These are phyloP conservation scores for Aspergillus flavus DNA, from an alignment of 2,329 filamentous ascomycete genomes.

Conservation along the genomic window DNA sequence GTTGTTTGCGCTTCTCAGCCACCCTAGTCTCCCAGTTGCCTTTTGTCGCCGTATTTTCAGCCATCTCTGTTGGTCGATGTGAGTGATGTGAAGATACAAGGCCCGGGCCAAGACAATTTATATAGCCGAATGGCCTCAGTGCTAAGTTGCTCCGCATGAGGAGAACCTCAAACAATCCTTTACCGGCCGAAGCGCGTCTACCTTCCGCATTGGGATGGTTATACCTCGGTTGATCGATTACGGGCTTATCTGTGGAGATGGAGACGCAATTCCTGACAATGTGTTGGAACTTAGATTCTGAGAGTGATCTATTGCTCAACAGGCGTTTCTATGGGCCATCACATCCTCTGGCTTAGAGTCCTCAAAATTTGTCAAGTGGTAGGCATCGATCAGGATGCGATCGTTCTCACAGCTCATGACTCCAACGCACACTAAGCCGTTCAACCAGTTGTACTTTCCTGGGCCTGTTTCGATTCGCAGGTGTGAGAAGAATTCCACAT, in stretches of 20 bases:
- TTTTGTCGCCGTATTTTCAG: constrained; percentile 15
- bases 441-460: constrained; percentile 28
- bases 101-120: background rate
- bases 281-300: too few species aligned
- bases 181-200: background rate
- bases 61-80: background rate
- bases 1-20: constrained; percentile 31
- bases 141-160: background rate
- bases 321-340: constrained; percentile 10
- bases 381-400: constrained; percentile 28
- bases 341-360: constrained; percentile 25
- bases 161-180: too few species aligned
- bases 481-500: constrained; percentile 31
- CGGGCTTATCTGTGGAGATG: background rate
- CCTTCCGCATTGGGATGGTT: background rate
- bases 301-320: background rate
- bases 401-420: constrained; percentile 26
- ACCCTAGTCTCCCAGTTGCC: constrained; percentile 25
- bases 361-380: constrained; percentile 27
- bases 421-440: constrained; percentile 28
- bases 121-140: background rate
- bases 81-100: too few species aligned
- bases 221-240: background rate
- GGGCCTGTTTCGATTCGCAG: constrained; percentile 24
- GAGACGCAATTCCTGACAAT: background rate